Percentiles rank a stretch among this genome's conserved stretches.
These are phyloP conservation scores for Microbotryum violaceum DNA, from an alignment of 1,284 basidiomycete species.

Conservation along the genomic window DNA sequence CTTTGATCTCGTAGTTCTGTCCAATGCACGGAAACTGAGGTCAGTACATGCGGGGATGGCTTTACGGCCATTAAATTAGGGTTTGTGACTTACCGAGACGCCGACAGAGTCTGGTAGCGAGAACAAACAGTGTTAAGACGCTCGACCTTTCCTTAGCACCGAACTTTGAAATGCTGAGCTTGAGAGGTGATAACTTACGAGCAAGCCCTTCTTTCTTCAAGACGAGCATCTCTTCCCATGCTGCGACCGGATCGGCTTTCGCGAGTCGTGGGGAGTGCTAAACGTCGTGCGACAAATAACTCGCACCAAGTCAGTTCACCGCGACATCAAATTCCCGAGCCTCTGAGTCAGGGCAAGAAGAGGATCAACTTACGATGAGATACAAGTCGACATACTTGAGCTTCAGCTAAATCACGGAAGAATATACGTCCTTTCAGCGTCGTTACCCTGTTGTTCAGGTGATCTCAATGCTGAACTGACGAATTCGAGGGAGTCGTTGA, in stretches of 20 bases:
- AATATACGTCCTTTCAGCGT: not conserved
- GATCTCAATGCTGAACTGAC: not conserved
- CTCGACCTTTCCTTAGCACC: not conserved
- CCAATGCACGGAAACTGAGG: constrained; percentile 28
- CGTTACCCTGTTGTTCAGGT: not conserved
- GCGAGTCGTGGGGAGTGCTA: constrained; percentile 35
- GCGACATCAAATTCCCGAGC: no score
- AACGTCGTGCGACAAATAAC: not conserved
- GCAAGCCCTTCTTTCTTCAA: constrained; percentile 52
- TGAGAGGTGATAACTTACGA: constrained; percentile 32
- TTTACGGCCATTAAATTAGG: no score
- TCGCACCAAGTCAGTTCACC: not conserved
- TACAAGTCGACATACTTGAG: constrained; percentile 63
- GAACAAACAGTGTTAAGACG: not conserved
- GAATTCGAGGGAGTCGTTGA: constrained; percentile 52
- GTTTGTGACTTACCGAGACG: not conserved
- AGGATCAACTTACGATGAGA: constrained; percentile 43
- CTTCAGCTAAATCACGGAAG: constrained; percentile 48
- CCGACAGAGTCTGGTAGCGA: not conserved
- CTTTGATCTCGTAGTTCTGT: constrained; percentile 53
- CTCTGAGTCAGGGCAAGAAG: no score
- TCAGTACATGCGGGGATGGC: no score
- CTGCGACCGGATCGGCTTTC: constrained; percentile 49
- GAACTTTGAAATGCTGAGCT: constrained; percentile 60
- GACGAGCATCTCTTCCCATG: constrained; percentile 57